Evolutionary conservation across 345 rosid species (phyloP).

Genomic region (Ceriops decandra): DNA sequence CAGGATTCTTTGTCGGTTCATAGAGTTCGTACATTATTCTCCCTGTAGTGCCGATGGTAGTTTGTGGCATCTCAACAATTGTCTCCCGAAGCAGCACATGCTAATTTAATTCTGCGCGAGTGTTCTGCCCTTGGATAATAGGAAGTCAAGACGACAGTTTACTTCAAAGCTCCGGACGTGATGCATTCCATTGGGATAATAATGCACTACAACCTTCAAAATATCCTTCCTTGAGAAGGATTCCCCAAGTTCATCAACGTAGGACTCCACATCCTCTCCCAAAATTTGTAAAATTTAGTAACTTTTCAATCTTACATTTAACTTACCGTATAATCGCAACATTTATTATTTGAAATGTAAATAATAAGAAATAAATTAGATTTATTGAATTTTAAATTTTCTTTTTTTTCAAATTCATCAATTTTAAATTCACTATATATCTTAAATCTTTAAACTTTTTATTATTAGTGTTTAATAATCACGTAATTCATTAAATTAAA

Average conservation of each 20-base stretch:
- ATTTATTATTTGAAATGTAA: neutral
- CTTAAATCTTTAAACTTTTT: too few species aligned
- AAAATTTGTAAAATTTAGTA: conserved; percentile 39
- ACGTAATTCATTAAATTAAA: too few species aligned
- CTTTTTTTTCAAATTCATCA: too few species aligned
- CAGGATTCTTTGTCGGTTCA: conserved; percentile 64
- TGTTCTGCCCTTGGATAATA: conserved; percentile 53
- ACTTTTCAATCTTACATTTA: neutral
- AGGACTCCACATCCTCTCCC: conserved; percentile 59
- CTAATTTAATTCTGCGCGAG: conserved; percentile 57
- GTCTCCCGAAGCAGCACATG: conserved; percentile 63
- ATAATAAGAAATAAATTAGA: too few species aligned
- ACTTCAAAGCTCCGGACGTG: conserved; percentile 36
- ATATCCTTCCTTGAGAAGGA: conserved; percentile 57
- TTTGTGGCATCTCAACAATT: conserved; percentile 70
- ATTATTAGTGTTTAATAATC: too few species aligned
- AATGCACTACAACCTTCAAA: conserved; percentile 47
- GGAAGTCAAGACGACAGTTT: conserved; percentile 52
- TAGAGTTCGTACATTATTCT: conserved; percentile 52
- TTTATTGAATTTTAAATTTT: too few species aligned
- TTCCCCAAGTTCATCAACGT: conserved; percentile 57
- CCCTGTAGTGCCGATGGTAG: conserved; percentile 76
- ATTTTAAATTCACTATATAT: too few species aligned
- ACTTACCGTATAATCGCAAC: neutral
- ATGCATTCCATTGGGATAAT: conserved; percentile 59